Evolutionary conservation across 805 yeast genomes (phyloP).

Genomic region (Lipomyces starkeyi): DNA sequence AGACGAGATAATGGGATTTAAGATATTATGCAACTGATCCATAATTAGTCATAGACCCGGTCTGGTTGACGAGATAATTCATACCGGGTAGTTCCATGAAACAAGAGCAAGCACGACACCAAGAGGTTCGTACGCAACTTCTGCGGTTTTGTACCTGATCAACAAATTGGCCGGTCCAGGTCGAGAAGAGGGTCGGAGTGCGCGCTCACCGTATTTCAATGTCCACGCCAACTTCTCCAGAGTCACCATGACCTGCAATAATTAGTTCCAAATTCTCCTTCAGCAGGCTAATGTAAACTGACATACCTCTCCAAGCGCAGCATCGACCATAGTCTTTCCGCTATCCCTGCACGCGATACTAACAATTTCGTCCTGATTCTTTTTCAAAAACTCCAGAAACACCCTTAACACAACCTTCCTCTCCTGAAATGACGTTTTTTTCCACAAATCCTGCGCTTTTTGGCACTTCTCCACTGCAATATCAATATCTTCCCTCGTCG

Average conservation of each 20-base stretch:
- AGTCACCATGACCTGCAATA: conserved; percentile 82
- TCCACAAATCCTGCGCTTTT: conserved; percentile 61
- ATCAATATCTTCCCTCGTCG: conserved; percentile 75
- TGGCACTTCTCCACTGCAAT: conserved; percentile 58
- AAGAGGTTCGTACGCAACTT: conserved; percentile 90
- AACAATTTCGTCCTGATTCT: conserved; percentile 85
- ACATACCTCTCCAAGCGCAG: conserved; percentile 63
- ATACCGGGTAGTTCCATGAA: conserved; percentile 91
- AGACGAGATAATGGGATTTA: conserved; percentile 92
- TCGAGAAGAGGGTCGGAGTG: conserved; percentile 71
- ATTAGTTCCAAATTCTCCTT: neutral
- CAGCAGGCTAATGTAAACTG: neutral
- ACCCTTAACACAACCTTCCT: conserved; percentile 76
- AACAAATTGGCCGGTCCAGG: conserved; percentile 87
- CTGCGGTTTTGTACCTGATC: conserved; percentile 86
- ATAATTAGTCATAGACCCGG: neutral
- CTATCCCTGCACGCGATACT: conserved; percentile 95
- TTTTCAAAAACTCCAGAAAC: conserved; percentile 70
- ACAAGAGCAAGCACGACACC: conserved; percentile 89
- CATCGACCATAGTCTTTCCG: conserved; percentile 95
- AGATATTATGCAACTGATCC: conserved; percentile 71
- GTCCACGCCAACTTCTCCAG: conserved; percentile 93
- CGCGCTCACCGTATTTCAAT: conserved; percentile 76
- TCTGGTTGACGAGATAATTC: neutral
- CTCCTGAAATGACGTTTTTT: conserved; percentile 61